Percentiles rank a stretch among this genome's conserved stretches.
Evolutionary conservation across 179 eudicot genomes (phyloP).

Genomic region (Spinacia oleracea): DNA sequence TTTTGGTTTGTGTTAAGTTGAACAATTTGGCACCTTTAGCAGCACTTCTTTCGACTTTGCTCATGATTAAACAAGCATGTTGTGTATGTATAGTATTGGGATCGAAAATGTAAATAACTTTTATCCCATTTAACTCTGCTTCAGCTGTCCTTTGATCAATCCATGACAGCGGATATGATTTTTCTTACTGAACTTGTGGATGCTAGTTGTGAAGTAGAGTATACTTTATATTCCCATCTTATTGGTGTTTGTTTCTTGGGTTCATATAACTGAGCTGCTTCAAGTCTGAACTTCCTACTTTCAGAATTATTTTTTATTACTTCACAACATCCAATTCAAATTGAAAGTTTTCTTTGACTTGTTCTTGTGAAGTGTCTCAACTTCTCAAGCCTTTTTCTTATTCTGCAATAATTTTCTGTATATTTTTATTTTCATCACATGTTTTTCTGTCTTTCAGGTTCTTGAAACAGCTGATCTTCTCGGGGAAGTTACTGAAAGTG

Average conservation of each 20-base stretch:
- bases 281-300: not conserved
- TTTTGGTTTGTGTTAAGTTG: not conserved
- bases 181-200: not conserved
- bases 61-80: not conserved
- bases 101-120: not conserved
- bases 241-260: not conserved
- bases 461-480: constrained; percentile 88
- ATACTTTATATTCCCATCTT: too few relatives aligned
- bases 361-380: too few relatives aligned
- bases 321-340: not conserved
- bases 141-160: not conserved
- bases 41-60: not conserved
- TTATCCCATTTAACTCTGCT: not conserved
- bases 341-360: not conserved
- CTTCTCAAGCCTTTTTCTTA: too few relatives aligned
- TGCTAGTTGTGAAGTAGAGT: not conserved
- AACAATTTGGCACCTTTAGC: not conserved
- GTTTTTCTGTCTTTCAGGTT: constrained; percentile 48
- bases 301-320: too few relatives aligned
- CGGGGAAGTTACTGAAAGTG: constrained; percentile 98
- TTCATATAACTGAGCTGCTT: not conserved
- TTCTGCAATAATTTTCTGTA: not conserved
- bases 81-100: not conserved
- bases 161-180: not conserved
- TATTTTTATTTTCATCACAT: not conserved